A percentile compares a stretch with the other conserved stretches of the same genome.
phyloP scores from a whole-genome alignment of 306 rosid species.

The Potentilla sterilis region DNA sequence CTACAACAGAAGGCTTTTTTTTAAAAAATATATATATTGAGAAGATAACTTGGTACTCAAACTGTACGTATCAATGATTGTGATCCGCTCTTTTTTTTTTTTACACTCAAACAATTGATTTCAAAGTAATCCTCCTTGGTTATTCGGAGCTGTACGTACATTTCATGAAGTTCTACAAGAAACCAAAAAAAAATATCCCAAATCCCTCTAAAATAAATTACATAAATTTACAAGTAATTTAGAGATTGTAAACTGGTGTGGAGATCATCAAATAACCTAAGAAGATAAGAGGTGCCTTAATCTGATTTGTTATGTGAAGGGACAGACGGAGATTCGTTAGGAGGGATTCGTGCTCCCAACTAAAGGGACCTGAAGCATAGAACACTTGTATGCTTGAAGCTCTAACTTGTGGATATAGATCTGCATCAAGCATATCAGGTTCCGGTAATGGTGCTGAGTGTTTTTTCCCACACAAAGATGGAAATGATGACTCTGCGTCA shows the following conservation, averaged over 20 bases:
- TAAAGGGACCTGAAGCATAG: slow-evolving; percentile 35
- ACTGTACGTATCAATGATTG: too few relatives aligned
- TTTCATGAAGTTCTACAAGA: too few relatives aligned
- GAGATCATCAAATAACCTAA: slow-evolving; percentile 12
- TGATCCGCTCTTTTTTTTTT: too few relatives aligned
- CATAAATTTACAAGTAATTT: slow-evolving; percentile 4
- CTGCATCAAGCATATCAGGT: not conserved
- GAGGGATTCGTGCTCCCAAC: slow-evolving; percentile 39
- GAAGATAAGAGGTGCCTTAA: too few relatives aligned
- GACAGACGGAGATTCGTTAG: slow-evolving; percentile 34
- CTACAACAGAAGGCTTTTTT: too few relatives aligned
- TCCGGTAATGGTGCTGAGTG: not conserved
- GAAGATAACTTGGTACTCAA: too few relatives aligned
- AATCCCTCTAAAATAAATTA: not conserved
- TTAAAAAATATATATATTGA: too few relatives aligned
- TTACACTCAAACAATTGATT: too few relatives aligned
- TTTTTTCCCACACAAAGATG: slow-evolving; percentile 9
- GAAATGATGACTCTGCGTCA: slow-evolving; percentile 26
- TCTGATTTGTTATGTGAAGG: slow-evolving; percentile 29
- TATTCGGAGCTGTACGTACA: too few relatives aligned
- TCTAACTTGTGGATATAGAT: slow-evolving; percentile 31
- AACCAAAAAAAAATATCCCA: too few relatives aligned
- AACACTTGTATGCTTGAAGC: slow-evolving; percentile 29
- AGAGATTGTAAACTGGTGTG: not conserved
- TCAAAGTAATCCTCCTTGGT: too few relatives aligned